Evolutionary conservation across 148 eudicot genomes (phyloP), one percentile per base, ranked within the genome.

Genomic region (Limonium bicolor): DNA sequence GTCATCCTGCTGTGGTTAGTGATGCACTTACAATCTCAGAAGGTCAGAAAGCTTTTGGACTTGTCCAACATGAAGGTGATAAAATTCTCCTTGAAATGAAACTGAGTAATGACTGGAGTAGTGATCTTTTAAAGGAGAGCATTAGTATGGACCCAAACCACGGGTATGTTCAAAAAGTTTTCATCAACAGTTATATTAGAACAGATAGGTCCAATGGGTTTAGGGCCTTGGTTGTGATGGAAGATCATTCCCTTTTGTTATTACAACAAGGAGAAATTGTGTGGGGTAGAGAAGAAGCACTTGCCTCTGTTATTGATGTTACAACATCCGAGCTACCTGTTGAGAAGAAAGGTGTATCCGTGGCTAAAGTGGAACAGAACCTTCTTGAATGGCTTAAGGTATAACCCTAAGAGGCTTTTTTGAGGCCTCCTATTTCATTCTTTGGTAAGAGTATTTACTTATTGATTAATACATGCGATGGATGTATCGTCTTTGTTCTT

Each of bases 371-470:
- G 21, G 99, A 92, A 67, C 73, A 85, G 54, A 80, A 53, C 64
- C 85, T 92, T 61, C 73, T 81, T 55, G 99, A 92, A 58, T 92
- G 99, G 99, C 77, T 92, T 23, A 67, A 92, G 99, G 99, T 92
- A 78, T 37, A 48, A 36, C 54, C 2, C 50, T 8, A 21, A 28
- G 17, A 23, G 19, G 36, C 25, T 34, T 14, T 25, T 27, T 29
- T 2, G 21, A 31, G 23, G 26, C 20, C n/a, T n/a, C n/a, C n/a
- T n/a, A n/a, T n/a, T n/a, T n/a, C n/a, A n/a, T n/a, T n/a, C n/a
- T n/a, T n/a, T n/a, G n/a, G n/a, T n/a, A n/a, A n/a, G n/a, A n/a
- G n/a, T n/a, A n/a, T n/a, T n/a, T n/a, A n/a, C n/a, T n/a, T n/a
- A n/a, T n/a, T n/a, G n/a, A n/a, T n/a, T n/a, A n/a, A n/a, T n/a